Conservation (phyloP, 148 eudicot species). For the Rhododendron kiyosumense region DNA sequence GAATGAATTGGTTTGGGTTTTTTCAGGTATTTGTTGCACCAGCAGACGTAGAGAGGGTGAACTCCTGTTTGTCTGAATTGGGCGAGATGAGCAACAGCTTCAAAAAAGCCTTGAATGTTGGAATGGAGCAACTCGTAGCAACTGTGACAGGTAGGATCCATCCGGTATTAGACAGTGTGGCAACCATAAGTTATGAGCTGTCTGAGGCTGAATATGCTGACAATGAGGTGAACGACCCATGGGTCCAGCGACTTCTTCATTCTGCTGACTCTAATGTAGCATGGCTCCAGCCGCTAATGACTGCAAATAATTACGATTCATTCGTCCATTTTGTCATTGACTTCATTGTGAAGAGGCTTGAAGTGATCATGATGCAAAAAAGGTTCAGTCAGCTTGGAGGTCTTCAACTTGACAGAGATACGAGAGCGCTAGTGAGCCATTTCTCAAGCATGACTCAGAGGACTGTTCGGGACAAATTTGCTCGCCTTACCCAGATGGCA, state of each 20-base stretch:
- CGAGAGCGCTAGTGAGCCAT: slow-evolving; percentile 82
- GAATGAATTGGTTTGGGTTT: neutral
- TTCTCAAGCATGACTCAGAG: slow-evolving; percentile 92
- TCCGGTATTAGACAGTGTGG: slow-evolving; percentile 73
- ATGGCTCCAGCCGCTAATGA: slow-evolving; percentile 92
- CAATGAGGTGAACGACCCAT: slow-evolving; percentile 91
- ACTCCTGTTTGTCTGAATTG: slow-evolving; percentile 75
- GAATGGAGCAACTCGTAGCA: slow-evolving; percentile 80
- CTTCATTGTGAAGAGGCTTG: slow-evolving; percentile 88
- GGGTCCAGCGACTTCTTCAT: slow-evolving; percentile 93
- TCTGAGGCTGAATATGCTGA: slow-evolving; percentile 94
- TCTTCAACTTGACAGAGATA: slow-evolving; percentile 88
- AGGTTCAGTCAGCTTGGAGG: slow-evolving; percentile 96
- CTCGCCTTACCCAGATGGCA: slow-evolving; percentile 95
- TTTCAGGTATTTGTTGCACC: slow-evolving; percentile 74
- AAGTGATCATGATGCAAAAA: slow-evolving; percentile 96
- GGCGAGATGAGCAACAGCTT: slow-evolving; percentile 68
- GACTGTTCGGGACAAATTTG: slow-evolving; percentile 91
- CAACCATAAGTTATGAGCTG: slow-evolving; percentile 80
- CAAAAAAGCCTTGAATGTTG: slow-evolving; percentile 69
- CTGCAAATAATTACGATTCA: slow-evolving; percentile 74
- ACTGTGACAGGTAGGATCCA: slow-evolving; percentile 73
- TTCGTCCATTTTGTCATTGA: slow-evolving; percentile 81
- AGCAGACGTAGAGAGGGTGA: slow-evolving; percentile 73
- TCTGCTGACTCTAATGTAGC: slow-evolving; percentile 72